Percentiles rank a stretch among this genome's conserved stretches.
These are phyloP conservation scores for Paracoccidioides lutzii DNA, from an alignment of 2,329 filamentous ascomycete genomes.

Conservation along the genomic window DNA sequence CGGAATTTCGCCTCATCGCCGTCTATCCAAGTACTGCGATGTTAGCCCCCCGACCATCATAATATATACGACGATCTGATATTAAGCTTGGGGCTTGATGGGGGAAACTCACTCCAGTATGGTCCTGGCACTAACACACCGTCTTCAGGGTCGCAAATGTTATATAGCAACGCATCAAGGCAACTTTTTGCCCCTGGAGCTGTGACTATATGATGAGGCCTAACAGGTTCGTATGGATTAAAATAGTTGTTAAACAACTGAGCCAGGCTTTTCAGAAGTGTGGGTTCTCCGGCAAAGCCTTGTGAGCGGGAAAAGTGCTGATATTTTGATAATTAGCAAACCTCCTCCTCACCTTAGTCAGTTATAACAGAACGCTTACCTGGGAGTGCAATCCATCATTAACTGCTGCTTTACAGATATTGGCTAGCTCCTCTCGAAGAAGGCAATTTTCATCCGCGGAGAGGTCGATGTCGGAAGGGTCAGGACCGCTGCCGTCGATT, in stretches of 20 bases:
- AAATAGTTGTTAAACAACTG: constrained; percentile 20
- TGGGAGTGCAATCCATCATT: constrained; percentile 5
- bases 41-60: background rate
- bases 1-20: constrained; percentile 14
- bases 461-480: constrained; percentile 8
- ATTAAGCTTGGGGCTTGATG: background rate
- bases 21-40: constrained; percentile 5
- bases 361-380: background rate
- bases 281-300: constrained; percentile 13
- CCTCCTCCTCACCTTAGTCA: background rate
- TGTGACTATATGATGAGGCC: constrained; percentile 12
- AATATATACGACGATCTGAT: background rate
- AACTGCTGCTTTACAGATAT: constrained; percentile 6
- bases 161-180: constrained; percentile 20
- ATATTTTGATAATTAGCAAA: background rate
- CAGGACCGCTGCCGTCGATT: background rate
- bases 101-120: constrained; percentile 18
- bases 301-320: constrained; percentile 11
- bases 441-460: constrained; percentile 9
- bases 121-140: constrained; percentile 20
- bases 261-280: constrained; percentile 11
- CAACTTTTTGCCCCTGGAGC: constrained; percentile 12
- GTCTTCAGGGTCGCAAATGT: constrained; percentile 24
- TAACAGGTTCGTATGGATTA: constrained; percentile 13
- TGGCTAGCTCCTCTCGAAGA: constrained; percentile 8